Conservation (phyloP, 768 basidiomycete species). For the Galerina marginata region DNA sequence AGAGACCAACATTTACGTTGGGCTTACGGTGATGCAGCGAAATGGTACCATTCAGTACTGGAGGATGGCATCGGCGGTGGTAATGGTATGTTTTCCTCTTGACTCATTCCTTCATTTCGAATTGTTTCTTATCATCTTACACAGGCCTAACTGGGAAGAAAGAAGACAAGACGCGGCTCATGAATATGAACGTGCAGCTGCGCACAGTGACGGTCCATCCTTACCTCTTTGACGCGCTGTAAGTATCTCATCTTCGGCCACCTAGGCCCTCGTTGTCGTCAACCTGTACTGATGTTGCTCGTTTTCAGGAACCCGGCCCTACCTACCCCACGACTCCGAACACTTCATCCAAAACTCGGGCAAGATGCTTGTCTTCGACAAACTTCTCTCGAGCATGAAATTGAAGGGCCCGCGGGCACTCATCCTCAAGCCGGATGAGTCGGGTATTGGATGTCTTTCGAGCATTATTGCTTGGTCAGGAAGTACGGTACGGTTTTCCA, state of each 20-base stretch:
- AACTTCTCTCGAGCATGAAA: slow-evolving; percentile 85
- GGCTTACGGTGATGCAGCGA: slow-evolving; percentile 97
- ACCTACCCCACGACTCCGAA: slow-evolving; percentile 95
- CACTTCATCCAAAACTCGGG: slow-evolving; percentile 94
- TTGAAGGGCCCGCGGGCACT: slow-evolving; percentile 92
- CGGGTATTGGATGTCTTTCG: too few relatives aligned
- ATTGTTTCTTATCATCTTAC: too few relatives aligned
- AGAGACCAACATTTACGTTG: slow-evolving; percentile 96
- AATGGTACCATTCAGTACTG: slow-evolving; percentile 95
- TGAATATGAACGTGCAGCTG: slow-evolving; percentile 99
- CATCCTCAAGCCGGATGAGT: too few relatives aligned
- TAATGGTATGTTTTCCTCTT: slow-evolving; percentile 62
- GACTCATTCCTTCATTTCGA: too few relatives aligned
- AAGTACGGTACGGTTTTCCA: too few relatives aligned
- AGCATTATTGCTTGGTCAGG: too few relatives aligned
- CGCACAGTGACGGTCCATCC: slow-evolving; percentile 91
- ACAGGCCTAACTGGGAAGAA: slow-evolving; percentile 93
- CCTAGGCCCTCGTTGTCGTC: too few relatives aligned
- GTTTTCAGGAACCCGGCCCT: slow-evolving; percentile 82
- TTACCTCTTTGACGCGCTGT: slow-evolving; percentile 86
- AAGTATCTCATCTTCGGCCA: not conserved
- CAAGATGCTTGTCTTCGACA: slow-evolving; percentile 98
- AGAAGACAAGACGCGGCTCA: slow-evolving; percentile 95
- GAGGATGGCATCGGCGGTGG: slow-evolving; percentile 99
- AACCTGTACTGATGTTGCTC: not conserved